Percentiles rank a stretch among this genome's conserved stretches.
phyloP scores from a whole-genome alignment of 2,329 filamentous ascomycete species.

The Fusarium subglutinans region DNA sequence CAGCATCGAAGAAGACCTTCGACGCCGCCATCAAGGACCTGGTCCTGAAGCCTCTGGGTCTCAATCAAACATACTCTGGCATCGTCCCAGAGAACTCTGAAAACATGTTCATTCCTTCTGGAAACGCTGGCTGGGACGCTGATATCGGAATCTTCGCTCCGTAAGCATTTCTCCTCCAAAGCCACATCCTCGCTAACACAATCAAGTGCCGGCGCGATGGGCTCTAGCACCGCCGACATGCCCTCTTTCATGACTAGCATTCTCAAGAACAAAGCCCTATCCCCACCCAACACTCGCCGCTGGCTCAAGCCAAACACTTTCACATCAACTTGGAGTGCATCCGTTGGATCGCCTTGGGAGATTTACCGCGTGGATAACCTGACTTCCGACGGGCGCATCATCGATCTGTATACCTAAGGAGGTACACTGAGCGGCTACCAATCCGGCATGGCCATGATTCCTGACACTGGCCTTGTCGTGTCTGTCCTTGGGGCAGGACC shows the following conservation, averaged over 20 bases:
- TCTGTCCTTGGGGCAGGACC: constrained; percentile 1
- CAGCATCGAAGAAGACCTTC: not conserved
- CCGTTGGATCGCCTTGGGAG: constrained; percentile 3
- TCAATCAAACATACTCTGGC: not conserved
- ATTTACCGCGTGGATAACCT: constrained; percentile 12
- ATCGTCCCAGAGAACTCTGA: not conserved
- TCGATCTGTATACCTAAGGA: not conserved
- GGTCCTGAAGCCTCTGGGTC: not conserved
- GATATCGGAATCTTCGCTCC: not conserved
- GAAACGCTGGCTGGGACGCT: not conserved
- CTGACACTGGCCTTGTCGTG: not conserved
- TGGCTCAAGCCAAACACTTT: constrained; percentile 3
- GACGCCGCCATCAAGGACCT: not conserved
- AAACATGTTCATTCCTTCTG: not conserved
- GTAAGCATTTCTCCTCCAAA: not conserved
- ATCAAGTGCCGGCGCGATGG: not conserved
- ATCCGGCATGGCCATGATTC: not conserved
- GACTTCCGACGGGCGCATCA: not conserved
- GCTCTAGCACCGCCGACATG: not conserved
- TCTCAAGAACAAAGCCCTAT: not conserved
- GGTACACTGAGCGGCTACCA: not conserved
- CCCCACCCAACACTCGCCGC: not conserved
- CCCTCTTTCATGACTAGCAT: not conserved
- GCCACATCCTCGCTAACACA: not conserved
- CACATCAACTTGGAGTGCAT: not conserved